Percentiles rank a stretch among this genome's conserved stretches.
phyloP scores from a whole-genome alignment of 2,329 filamentous ascomycete species.

The Penicillium sp. region DNA sequence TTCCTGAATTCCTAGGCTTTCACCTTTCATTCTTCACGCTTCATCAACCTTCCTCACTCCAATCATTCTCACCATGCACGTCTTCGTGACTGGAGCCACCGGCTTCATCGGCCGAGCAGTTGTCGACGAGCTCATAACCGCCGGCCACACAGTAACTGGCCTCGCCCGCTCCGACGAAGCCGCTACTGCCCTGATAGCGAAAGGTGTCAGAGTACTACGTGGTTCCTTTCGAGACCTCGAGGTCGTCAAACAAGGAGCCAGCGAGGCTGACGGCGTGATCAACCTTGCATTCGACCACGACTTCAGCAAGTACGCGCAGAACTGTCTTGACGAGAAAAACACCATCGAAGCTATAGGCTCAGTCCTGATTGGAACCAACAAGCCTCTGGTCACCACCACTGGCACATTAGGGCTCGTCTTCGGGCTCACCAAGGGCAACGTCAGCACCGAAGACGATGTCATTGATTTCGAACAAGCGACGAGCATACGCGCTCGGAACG shows the following conservation, averaged over 20 bases:
- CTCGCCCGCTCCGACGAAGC: constrained; percentile 40
- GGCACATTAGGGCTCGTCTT: constrained; percentile 36
- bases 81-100: constrained; percentile 42
- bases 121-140: constrained; percentile 39
- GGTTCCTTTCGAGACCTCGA: constrained; percentile 41
- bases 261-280: constrained; percentile 39
- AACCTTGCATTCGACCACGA: constrained; percentile 48
- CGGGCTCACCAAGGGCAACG: constrained; percentile 22
- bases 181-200: constrained; percentile 28
- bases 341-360: constrained; percentile 41
- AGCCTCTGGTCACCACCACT: constrained; percentile 40
- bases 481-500: constrained; percentile 26
- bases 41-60: neutral
- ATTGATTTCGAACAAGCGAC: constrained; percentile 16
- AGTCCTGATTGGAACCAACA: constrained; percentile 33
- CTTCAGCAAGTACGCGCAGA: constrained; percentile 37
- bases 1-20: too few relatives aligned
- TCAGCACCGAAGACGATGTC: constrained; percentile 34
- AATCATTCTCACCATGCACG: constrained; percentile 12
- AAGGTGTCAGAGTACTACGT: constrained; percentile 36
- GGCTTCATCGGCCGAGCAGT: constrained; percentile 47
- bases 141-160: constrained; percentile 45
- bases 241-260: constrained; percentile 34
- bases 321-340: constrained; percentile 31
- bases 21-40: neutral